Base-by-base conservation (phyloP, 495 filamentous ascomycete genomes). In the Penicillium egyptiacum region DNA sequence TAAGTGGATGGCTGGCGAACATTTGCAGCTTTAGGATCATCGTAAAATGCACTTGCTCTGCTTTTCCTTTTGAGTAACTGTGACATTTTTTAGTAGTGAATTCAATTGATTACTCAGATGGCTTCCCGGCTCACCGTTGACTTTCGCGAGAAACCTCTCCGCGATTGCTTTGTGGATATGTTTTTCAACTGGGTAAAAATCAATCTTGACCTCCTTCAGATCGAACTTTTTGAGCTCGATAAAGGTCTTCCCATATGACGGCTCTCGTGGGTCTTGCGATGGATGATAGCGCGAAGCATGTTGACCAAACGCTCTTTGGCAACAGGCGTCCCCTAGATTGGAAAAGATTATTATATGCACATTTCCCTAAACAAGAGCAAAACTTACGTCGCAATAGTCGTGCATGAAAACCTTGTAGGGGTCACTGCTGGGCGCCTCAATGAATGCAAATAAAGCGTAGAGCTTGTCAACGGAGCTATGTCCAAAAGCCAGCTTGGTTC, bases 251-350 rank as follows among this genome's bases (percentile, higher is more conserved):
- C 25, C 43, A 46, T 5, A 9, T 28, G 16, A 4, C 23, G 43
- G 25, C 43, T 46, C n/a, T 46, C 43, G 16, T 46, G 43, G 8
- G 43, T 46, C 8, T 46, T 46, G 25, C 43, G 43, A 17, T 46
- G 43, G 25, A 46, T 46, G 4, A 46, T 11, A 6, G 43, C 43
- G 23, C 43, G 43, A 28, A 46, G 43, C 14, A 46, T 25, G n/a
- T 46, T 46, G 43, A 46, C 28, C 43, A 28, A 28, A n/a, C 43
- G 43, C 0, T 46, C 7, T 17, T 17, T 46, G 3, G 43, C 23
- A 9, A 10, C 25, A 5, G 17, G 6, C 14, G 43, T 46, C 23
- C 43, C 43, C 43, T 46, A 28, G 1, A 17, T n/a, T 26, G 43
- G 12, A 46, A n/a, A 14, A 2, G 28, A 25, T 5, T 44, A 3